Base-by-base conservation (phyloP, 805 yeast species). In the Barnettozyma sp. region DNA sequence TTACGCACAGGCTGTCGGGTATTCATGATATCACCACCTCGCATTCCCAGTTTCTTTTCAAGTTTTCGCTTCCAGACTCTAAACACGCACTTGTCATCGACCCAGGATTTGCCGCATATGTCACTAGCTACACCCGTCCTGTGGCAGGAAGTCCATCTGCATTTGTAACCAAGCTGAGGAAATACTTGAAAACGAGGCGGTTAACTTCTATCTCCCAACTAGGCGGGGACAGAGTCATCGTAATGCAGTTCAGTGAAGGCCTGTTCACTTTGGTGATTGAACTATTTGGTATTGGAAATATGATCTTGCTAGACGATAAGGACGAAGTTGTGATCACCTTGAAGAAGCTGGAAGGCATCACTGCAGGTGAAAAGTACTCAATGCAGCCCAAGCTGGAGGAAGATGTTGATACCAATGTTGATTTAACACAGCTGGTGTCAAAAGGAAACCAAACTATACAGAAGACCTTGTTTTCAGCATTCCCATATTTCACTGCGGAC, bases 251-350 rank as follows among this genome's bases (percentile, higher is more conserved):
- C 59, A 77, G 88, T 30, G 95, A 85, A 49, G 95, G 95, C 2
- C 50, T 73, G 35, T 77, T 62, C 51, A 80, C 82, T 48, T 62
- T 90, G 44, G 95, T 85, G 0, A 59, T 90, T 35, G 98, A 90
- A 58, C 90, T 90, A 51, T 90, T 88, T 63, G 83, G 96, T 54
- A 96, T 96, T 3, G 98, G 98, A 19, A 90, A 90, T 54, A 73
- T 90, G 36, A 63, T 90, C 14, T 65, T 90, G 15, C 65, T 90
- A 42, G 94, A 90, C n/a, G n/a, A n/a, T 56, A 41, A 77, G 72
- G 48, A 86, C 88, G 34, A 48, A 87, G 49, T 66, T 90, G 0
- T 60, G 87, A 20, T 88, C 82, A 53, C 74, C 74, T 74, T 22
- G 73, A 78, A 49, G 82, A 73, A 24, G 76, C 73, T 72, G 36